These are phyloP conservation scores for Rosa rugosa DNA, from an alignment of 306 rosid species.

Conservation along the genomic window DNA sequence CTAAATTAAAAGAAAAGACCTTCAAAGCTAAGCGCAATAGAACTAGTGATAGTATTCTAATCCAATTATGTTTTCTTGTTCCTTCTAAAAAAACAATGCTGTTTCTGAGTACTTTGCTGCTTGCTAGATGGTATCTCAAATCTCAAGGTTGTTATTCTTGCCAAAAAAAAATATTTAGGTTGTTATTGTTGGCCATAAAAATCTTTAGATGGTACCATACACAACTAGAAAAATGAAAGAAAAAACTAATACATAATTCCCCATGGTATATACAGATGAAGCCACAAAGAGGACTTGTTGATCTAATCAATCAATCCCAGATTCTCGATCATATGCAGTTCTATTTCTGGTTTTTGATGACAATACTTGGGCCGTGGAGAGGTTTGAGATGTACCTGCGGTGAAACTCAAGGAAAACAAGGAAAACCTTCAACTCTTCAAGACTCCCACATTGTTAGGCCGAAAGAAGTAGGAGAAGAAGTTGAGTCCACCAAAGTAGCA, in stretches of 20 bases:
- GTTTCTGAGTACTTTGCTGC: background rate
- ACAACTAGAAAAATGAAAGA: background rate
- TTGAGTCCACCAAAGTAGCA: no score
- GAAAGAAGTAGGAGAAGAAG: no score
- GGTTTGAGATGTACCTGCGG: no score
- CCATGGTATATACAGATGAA: background rate
- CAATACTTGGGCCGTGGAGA: no score
- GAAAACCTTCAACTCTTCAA: no score
- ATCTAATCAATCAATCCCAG: background rate
- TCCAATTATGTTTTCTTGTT: background rate
- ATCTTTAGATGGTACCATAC: no score
- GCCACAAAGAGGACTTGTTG: background rate
- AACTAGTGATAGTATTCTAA: background rate
- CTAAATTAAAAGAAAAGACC: background rate
- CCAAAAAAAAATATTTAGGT: background rate
- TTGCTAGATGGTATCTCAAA: background rate
- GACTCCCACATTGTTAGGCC: no score
- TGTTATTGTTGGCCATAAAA: background rate
- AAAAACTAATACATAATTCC: background rate
- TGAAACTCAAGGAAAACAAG: no score
- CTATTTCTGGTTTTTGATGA: no score
- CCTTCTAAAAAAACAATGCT: background rate
- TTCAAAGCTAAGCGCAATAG: background rate
- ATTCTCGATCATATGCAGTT: background rate
- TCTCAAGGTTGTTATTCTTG: background rate